phyloP scores from a whole-genome alignment of 2,329 filamentous ascomycete species.

The Stagonosporopsis rhizophila region DNA sequence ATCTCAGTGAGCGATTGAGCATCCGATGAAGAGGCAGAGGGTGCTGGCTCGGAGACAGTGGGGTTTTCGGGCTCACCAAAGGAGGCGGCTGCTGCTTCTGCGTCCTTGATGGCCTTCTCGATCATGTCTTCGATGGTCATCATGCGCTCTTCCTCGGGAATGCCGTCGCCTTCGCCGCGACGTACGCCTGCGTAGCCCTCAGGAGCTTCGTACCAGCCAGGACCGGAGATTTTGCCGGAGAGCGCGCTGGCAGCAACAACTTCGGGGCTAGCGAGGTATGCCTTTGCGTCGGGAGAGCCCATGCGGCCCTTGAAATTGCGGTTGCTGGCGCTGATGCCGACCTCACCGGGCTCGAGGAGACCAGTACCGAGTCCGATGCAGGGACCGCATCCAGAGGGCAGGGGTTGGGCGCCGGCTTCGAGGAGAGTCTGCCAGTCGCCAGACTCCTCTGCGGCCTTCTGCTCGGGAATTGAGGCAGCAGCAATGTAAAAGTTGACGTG shows the following conservation, averaged over 20 bases:
- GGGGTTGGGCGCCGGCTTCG: constrained; percentile 75
- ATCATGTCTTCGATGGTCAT: constrained; percentile 73
- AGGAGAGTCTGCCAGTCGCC: constrained; percentile 87
- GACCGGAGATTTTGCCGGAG: constrained; percentile 73
- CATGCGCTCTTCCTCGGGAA: constrained; percentile 68
- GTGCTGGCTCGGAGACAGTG: constrained; percentile 34
- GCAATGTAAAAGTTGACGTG: constrained; percentile 89
- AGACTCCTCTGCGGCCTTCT: constrained; percentile 75
- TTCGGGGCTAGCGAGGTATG: constrained; percentile 88
- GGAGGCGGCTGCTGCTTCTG: constrained; percentile 67
- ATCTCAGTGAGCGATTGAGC: constrained; percentile 67
- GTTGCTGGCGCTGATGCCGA: constrained; percentile 84
- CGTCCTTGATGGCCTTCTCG: constrained; percentile 72
- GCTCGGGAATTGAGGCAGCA: constrained; percentile 81
- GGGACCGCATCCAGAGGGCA: constrained; percentile 78
- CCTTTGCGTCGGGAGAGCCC: constrained; percentile 79
- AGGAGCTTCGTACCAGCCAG: constrained; percentile 78
- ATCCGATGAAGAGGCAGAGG: constrained; percentile 23
- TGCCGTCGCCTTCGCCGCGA: constrained; percentile 74
- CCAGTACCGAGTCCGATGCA: constrained; percentile 88
- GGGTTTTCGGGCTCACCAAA: constrained; percentile 48
- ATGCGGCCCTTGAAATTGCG: constrained; percentile 92
- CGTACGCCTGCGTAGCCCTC: constrained; percentile 71
- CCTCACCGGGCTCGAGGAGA: constrained; percentile 82
- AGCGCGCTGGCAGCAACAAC: constrained; percentile 91